Base-by-base conservation (phyloP, 495 filamentous ascomycete genomes). In the Penicillium roqueforti region DNA sequence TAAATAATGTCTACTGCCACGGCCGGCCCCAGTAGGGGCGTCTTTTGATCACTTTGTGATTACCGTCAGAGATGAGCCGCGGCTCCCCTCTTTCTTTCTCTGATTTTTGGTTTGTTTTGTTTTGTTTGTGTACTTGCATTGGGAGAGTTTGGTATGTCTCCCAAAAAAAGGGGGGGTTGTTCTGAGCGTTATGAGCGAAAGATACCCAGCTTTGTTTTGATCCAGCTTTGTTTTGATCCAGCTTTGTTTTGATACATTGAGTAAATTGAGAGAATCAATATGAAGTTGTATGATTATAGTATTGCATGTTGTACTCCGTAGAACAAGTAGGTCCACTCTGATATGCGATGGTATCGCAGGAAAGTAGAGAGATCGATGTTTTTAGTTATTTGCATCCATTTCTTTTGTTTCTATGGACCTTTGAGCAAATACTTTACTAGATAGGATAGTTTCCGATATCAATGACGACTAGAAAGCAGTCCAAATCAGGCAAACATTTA, bases 131-230 rank as follows among this genome's bases (percentile, higher is more conserved):
- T 42, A 42, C 13, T 37, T 37, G 16, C 37, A 39, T 39, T 23
- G 22, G 40, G 40, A 16, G 40, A 42, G 40, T 42, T n/a, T 11
- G 18, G 44, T 23, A n/a, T n/a, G n/a, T n/a, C 6, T 16, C n/a
- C 18, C 25, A 26, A 8, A 44, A 19, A 32, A n/a, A 31, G 32
- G 1, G 3, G 26, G 44, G 13, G 10, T 32, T 22, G 31, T 49
- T 38, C 8, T 10, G 32, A n/a, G 46, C 20, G 38, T 45, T 45
- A 9, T 18, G 42, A 45, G 42, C 42, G 42, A 29, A 45, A 23
- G 46, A 49, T 49, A 49, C 46, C 46, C 46, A 26, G 11, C 16
- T 14, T 29, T 47, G 18, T 47, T 47, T 28, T 11, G 13, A 13
- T n/a, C 46, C 46, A 26, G 11, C 16, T 14, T 29, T 47, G 18